Evolutionary conservation across 2,329 filamentous ascomycete species (phyloP).

Genomic region (Fusarium pseudoanthophilum): DNA sequence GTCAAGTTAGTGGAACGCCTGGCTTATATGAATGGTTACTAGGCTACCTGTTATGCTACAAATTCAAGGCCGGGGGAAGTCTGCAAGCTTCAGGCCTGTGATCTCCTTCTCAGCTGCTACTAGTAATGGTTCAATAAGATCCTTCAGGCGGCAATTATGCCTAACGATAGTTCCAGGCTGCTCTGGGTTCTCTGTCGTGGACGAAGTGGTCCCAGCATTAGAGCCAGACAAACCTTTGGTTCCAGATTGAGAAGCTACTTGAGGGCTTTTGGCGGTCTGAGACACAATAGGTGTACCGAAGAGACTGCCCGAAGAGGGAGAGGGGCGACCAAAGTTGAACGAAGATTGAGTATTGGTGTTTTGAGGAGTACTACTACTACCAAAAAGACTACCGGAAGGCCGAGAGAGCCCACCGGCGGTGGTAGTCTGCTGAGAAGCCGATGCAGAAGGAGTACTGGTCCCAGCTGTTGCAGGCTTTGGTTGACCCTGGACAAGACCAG

Average conservation of each 20-base stretch:
- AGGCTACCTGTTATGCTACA: too few species aligned
- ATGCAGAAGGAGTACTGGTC: neutral
- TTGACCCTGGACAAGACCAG: neutral
- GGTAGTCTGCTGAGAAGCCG: neutral
- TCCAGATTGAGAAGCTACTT: neutral
- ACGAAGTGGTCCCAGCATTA: neutral
- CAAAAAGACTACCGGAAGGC: neutral
- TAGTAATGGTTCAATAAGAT: neutral
- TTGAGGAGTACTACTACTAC: neutral
- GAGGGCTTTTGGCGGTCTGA: neutral
- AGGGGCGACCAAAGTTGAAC: neutral
- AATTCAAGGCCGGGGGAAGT: neutral
- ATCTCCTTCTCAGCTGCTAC: neutral
- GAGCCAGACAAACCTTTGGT: neutral
- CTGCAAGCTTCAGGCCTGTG: neutral
- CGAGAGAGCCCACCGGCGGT: accelerated
- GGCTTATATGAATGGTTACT: too few species aligned
- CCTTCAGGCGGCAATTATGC: neutral
- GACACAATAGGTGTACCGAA: neutral
- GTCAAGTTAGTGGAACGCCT: too few species aligned
- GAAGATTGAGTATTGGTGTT: neutral
- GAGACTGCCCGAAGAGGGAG: neutral
- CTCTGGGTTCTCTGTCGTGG: neutral
- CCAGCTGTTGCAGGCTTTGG: neutral
- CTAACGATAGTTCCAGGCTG: neutral